A percentile compares a stretch with the other conserved stretches of the same genome.
Evolutionary conservation across 805 yeast genomes (phyloP).

Genomic region (Hanseniaspora mollemarum): DNA sequence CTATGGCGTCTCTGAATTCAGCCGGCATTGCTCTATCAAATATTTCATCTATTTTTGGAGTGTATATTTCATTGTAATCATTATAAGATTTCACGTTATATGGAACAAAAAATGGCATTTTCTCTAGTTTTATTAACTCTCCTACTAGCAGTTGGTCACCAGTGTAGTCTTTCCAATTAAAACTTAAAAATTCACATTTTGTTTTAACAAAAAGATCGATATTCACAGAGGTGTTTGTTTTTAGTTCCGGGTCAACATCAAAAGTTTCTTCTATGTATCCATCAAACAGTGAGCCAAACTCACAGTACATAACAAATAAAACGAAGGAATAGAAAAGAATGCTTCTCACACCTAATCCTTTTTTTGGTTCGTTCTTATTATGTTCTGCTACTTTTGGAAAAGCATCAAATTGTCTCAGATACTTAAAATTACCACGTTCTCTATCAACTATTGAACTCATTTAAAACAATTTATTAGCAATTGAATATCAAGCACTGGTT

Average conservation of each 20-base stretch:
- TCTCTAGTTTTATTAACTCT: slow-evolving; percentile 63
- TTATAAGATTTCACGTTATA: slow-evolving; percentile 36
- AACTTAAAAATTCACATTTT: slow-evolving; percentile 68
- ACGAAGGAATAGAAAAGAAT: slow-evolving; percentile 50
- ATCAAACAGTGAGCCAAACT: slow-evolving; percentile 72
- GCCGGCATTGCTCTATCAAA: slow-evolving; percentile 57
- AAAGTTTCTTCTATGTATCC: slow-evolving; percentile 72
- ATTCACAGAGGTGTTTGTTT: slow-evolving; percentile 55
- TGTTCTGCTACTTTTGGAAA: slow-evolving; percentile 50
- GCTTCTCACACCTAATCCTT: slow-evolving; percentile 64
- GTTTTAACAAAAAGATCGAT: slow-evolving; percentile 68
- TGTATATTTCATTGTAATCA: slow-evolving; percentile 33
- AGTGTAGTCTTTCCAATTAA: slow-evolving; percentile 67
- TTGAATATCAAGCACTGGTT: too few relatives aligned
- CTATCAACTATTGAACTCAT: slow-evolving; percentile 4
- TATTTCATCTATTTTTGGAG: slow-evolving; percentile 58
- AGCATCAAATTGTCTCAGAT: slow-evolving; percentile 16
- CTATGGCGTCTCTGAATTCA: slow-evolving; percentile 40
- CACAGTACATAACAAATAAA: slow-evolving; percentile 66
- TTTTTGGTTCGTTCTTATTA: slow-evolving; percentile 58
- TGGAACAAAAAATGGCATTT: slow-evolving; percentile 48
- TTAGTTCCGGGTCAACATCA: slow-evolving; percentile 52
- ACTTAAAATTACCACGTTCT: slow-evolving; percentile 5
- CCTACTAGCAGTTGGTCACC: slow-evolving; percentile 68
- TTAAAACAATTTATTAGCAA: neutral